These are phyloP conservation scores for Cystobasidium onofrii DNA, from an alignment of 768 basidiomycete species.

Conservation along the genomic window DNA sequence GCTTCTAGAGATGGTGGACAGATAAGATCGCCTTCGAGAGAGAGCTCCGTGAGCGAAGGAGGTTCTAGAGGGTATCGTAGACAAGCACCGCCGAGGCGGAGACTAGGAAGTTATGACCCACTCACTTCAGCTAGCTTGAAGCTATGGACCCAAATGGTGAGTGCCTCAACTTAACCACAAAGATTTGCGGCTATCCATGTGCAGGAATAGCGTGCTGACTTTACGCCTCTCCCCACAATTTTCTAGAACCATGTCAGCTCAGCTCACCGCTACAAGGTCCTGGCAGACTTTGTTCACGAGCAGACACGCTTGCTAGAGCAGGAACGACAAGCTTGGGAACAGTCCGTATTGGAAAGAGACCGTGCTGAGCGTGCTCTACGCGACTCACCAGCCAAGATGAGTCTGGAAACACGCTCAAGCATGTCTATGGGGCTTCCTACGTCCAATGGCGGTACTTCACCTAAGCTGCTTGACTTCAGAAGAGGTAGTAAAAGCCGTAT, in stretches of 20 bases:
- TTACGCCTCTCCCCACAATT: not conserved
- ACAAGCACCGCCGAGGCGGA: constrained; percentile 27
- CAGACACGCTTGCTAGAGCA: constrained; percentile 74
- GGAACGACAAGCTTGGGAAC: constrained; percentile 67
- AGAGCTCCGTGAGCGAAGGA: constrained; percentile 17
- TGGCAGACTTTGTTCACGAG: constrained; percentile 70
- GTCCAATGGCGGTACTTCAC: not conserved
- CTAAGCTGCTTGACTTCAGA: constrained; percentile 8
- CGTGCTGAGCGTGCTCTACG: constrained; percentile 17
- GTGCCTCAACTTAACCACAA: constrained; percentile 42
- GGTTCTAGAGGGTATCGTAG: not conserved
- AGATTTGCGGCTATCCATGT: too few relatives aligned
- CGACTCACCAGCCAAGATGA: constrained; percentile 49
- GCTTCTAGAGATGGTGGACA: constrained; percentile 5
- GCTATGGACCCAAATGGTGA: constrained; percentile 52
- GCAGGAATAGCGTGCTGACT: not conserved
- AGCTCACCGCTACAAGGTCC: constrained; percentile 68
- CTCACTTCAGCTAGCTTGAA: constrained; percentile 46
- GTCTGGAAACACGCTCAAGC: not conserved
- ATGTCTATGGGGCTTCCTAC: not conserved
- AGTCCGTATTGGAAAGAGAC: constrained; percentile 61
- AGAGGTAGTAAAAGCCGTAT: constrained; percentile 50
- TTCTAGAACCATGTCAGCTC: constrained; percentile 82
- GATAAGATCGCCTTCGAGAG: constrained; percentile 13
- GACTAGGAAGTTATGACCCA: constrained; percentile 41